These are phyloP conservation scores for Dryas integrifolia DNA, from an alignment of 331 rosid species.

Conservation along the genomic window DNA sequence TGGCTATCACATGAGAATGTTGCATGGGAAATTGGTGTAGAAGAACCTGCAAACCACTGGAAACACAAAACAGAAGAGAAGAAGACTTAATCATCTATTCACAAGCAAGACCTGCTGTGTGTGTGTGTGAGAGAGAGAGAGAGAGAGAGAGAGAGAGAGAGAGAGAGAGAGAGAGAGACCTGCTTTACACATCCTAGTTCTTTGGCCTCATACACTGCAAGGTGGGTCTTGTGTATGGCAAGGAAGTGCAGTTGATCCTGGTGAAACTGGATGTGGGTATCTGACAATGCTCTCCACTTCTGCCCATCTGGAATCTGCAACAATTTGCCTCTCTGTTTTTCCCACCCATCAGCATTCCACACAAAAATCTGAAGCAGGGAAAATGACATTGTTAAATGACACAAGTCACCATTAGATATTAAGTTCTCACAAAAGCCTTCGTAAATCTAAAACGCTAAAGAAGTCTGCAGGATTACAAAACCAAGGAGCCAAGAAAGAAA, in stretches of 20 bases:
- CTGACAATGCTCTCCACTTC: constrained; percentile 17
- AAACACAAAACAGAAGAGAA: constrained; percentile 4
- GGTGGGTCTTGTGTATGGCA: constrained; percentile 25
- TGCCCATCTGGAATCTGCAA: constrained; percentile 20
- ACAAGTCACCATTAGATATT: not conserved
- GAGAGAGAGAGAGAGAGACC: not conserved
- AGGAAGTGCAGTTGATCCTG: constrained; percentile 32
- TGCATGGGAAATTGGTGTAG: constrained; percentile 37
- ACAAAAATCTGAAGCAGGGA: constrained; percentile 26
- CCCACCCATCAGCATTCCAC: constrained; percentile 32
- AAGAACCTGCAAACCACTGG: constrained; percentile 31
- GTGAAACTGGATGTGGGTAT: constrained; percentile 38
- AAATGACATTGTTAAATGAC: not conserved
- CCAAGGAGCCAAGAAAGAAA: too few relatives aligned
- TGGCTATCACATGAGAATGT: constrained; percentile 39
- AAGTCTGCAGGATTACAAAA: too few relatives aligned
- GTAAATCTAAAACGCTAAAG: too few relatives aligned
- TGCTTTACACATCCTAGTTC: constrained; percentile 23
- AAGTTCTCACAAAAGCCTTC: too few relatives aligned
- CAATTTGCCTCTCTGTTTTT: constrained; percentile 6
- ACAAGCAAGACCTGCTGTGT: too few relatives aligned
- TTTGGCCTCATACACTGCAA: constrained; percentile 35
- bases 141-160: too few relatives aligned
- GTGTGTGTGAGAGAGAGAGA: too few relatives aligned
- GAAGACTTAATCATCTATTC: not conserved